Percentiles rank a stretch among this genome's conserved stretches.
phyloP scores from a whole-genome alignment of 345 rosid species.

The Hypericum perforatum region DNA sequence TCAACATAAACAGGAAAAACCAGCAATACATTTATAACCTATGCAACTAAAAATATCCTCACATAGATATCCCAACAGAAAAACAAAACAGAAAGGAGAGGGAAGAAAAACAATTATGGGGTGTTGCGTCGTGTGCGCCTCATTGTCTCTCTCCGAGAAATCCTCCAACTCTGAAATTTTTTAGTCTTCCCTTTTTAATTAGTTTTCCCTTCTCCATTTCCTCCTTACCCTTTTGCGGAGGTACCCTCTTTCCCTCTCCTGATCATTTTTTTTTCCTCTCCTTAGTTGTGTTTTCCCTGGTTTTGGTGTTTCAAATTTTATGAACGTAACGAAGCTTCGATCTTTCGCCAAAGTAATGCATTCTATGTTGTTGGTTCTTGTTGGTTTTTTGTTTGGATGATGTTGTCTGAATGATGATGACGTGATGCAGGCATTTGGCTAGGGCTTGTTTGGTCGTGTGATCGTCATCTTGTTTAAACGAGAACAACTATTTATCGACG shows the following conservation, averaged over 20 bases:
- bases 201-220: constrained; percentile 6
- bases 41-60: background rate
- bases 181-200: constrained; percentile 14
- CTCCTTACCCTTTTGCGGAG: constrained; percentile 38
- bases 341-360: too few relatives aligned
- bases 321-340: background rate
- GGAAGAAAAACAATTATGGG: background rate
- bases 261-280: background rate
- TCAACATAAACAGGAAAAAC: too few relatives aligned
- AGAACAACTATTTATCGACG: constrained; percentile 12
- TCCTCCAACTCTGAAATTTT: background rate
- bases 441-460: constrained; percentile 19
- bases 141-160: constrained; percentile 2
- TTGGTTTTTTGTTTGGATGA: constrained; percentile 1
- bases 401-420: background rate
- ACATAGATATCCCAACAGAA: constrained; percentile 1
- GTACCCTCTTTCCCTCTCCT: constrained; percentile 14
- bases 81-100: background rate
- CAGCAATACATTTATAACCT: too few relatives aligned
- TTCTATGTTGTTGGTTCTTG: background rate
- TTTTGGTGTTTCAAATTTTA: background rate
- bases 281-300: background rate
- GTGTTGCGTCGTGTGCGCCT: constrained; percentile 15
- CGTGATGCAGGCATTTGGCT: constrained; percentile 30
- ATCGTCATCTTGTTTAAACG: constrained; percentile 12